Evolutionary conservation across 371 early-diverging fungal species (phyloP).

Genomic region (Lichtheimia hyalospora): DNA sequence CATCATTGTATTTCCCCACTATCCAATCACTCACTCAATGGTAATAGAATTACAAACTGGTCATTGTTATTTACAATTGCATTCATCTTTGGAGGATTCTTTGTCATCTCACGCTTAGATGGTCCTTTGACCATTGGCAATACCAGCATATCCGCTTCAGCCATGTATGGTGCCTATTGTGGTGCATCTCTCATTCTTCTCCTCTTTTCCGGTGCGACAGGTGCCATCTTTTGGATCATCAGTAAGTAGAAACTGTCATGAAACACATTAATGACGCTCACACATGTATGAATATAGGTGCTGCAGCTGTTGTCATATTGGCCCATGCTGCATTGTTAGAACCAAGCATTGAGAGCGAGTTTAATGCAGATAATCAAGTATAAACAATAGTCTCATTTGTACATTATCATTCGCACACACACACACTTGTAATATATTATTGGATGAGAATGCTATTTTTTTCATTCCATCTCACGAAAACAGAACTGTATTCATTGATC

Average conservation of each 20-base stretch:
- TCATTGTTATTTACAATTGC: conserved; percentile 57
- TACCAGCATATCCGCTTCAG: conserved; percentile 39
- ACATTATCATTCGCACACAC: no score
- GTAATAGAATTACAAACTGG: conserved; percentile 59
- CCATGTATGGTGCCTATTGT: conserved; percentile 54
- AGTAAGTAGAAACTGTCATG: conserved; percentile 27
- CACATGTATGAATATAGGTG: conserved; percentile 34
- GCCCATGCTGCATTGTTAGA: conserved; percentile 67
- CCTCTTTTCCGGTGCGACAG: conserved; percentile 61
- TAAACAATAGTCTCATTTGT: conserved; percentile 9
- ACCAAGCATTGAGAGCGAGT: conserved; percentile 64
- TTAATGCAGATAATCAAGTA: conserved; percentile 49
- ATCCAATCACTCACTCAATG: no score
- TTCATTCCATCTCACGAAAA: not conserved
- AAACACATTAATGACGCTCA: not conserved
- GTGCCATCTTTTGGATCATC: conserved; percentile 68
- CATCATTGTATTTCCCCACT: no score
- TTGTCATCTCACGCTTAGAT: conserved; percentile 50
- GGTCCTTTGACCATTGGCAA: conserved; percentile 51
- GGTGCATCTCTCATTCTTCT: conserved; percentile 52
- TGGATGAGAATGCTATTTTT: not conserved
- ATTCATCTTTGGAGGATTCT: conserved; percentile 56
- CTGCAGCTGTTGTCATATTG: conserved; percentile 57
- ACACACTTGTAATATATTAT: not conserved
- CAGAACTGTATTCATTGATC: not conserved